Base-by-base conservation (phyloP, 208 protist species). In the Trypanosoma grayi region DNA sequence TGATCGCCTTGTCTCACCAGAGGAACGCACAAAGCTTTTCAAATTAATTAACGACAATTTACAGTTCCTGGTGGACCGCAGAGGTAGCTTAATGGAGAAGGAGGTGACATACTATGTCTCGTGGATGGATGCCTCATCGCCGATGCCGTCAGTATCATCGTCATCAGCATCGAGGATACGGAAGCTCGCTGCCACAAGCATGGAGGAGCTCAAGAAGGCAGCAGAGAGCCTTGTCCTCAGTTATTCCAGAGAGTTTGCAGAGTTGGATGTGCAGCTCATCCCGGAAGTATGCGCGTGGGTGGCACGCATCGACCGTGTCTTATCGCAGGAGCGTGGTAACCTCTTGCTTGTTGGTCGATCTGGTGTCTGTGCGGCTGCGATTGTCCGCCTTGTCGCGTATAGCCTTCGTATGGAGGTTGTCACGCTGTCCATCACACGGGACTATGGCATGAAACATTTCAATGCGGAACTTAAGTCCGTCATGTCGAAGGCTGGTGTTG, bases 401-500 rank as follows among this genome's bases (percentile, higher is more conserved):
- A 90, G 91, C 77, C 91, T 88, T 48, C 75, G 84, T 13, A 94
- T 92, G 47, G 82, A 97, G 41, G 58, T 98, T 13, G 83, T 97
- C 34, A 90, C 85, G 22, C 88, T 98, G 16, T 77, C 76, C 45
- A 84, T 98, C 52, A 92, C 85, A 22, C 78, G 92, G 31, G 86
- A 92, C 25, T 99, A 98, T 72, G 71, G 72, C 11, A 39, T 97
- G 30, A 98, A 98, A 71, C 75, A 92, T 45, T 98, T 99, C 70
- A 81, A 86, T 18, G 69, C 74, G n/a, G 96, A 99, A 62, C 56
- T 99, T 13, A 98, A 98, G 85, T 48, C 56, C 1, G 82, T 93
- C n/a, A 68, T 99, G 77, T 70, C 65, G 28, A 85, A 83, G 48
- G 87, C 92, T 7, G 97, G 96, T 33, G 83, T 98, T 27, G 80